phyloP scores from a whole-genome alignment of 1,284 basidiomycete genomes.

The Moesziomyces globuligerus region DNA sequence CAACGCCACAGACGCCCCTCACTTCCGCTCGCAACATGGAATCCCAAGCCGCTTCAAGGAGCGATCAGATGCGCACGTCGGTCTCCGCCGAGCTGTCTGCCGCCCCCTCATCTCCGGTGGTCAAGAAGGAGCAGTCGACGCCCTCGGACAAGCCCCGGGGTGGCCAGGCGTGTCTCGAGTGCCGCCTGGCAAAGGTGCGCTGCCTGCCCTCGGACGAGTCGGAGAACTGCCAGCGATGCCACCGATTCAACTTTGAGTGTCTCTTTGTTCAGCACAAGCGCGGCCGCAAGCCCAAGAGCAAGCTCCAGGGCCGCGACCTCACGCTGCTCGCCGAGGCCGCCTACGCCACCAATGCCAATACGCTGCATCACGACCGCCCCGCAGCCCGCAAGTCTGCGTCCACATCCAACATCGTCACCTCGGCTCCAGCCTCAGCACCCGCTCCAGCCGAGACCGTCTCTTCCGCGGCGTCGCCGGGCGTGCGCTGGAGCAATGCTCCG shows the following conservation, averaged over 20 bases:
- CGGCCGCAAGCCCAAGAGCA: constrained; percentile 49
- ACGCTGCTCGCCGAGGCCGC: constrained; percentile 45
- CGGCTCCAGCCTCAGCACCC: not conserved
- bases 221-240: constrained; percentile 44
- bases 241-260: constrained; percentile 48
- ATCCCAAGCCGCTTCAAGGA: not conserved
- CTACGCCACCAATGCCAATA: constrained; percentile 35
- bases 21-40: constrained; percentile 10
- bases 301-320: constrained; percentile 45
- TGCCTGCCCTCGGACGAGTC: constrained; percentile 38
- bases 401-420: constrained; percentile 6
- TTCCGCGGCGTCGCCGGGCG: constrained; percentile 31
- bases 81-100: constrained; percentile 3
- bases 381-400: constrained; percentile 24
- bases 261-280: constrained; percentile 49
- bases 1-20: constrained; percentile 8
- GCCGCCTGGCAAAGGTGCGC: constrained; percentile 44
- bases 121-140: constrained; percentile 17
- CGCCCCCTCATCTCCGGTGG: constrained; percentile 8
- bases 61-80: constrained; percentile 1
- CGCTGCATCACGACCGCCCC: constrained; percentile 15
- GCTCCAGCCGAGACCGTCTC: constrained; percentile 1
- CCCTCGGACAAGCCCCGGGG: constrained; percentile 45
- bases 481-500: constrained; percentile 42
- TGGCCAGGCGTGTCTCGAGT: constrained; percentile 51